Percentiles rank a stretch among this genome's conserved stretches.
Evolutionary conservation across 2,329 filamentous ascomycete species (phyloP).

Genomic region (Lasiodiplodia theobromae): DNA sequence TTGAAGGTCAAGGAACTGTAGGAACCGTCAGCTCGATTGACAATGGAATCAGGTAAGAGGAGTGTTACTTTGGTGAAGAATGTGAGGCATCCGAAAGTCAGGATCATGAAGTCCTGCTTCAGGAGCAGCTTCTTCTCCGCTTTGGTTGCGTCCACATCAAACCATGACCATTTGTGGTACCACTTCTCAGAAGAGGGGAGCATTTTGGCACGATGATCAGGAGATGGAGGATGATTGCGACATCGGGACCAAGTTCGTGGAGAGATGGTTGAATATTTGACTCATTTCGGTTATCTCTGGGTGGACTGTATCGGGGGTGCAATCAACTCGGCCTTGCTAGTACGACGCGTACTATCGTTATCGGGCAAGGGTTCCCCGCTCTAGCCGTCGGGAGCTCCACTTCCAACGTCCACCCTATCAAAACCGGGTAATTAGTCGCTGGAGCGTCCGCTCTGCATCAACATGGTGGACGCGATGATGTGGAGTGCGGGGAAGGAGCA

Average conservation of each 20-base stretch:
- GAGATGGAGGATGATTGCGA: background rate
- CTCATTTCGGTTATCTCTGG: background rate
- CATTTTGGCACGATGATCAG: slow-evolving; percentile 1
- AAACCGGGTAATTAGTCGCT: background rate
- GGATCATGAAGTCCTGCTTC: slow-evolving; percentile 64
- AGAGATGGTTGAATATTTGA: background rate
- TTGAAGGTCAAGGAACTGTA: slow-evolving; percentile 52
- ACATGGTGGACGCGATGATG: background rate
- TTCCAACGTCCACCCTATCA: background rate
- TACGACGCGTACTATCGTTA: background rate
- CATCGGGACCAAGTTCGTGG: no score
- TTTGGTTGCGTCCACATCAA: slow-evolving; percentile 51
- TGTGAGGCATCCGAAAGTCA: slow-evolving; percentile 63
- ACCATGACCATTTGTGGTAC: slow-evolving; percentile 34
- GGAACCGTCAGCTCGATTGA: slow-evolving; percentile 55
- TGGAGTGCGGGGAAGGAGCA: background rate
- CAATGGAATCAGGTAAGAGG: slow-evolving; percentile 60
- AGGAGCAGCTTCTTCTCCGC: slow-evolving; percentile 60
- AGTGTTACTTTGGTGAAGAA: slow-evolving; percentile 64
- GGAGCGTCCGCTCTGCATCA: slow-evolving; percentile 10
- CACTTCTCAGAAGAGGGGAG: background rate
- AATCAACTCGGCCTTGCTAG: background rate
- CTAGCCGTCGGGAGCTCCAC: slow-evolving; percentile 3
- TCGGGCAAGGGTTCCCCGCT: background rate
- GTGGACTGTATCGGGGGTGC: background rate